These are phyloP conservation scores for Ananas comosus DNA, from an alignment of 176 grass and related monocot species.

Conservation along the genomic window DNA sequence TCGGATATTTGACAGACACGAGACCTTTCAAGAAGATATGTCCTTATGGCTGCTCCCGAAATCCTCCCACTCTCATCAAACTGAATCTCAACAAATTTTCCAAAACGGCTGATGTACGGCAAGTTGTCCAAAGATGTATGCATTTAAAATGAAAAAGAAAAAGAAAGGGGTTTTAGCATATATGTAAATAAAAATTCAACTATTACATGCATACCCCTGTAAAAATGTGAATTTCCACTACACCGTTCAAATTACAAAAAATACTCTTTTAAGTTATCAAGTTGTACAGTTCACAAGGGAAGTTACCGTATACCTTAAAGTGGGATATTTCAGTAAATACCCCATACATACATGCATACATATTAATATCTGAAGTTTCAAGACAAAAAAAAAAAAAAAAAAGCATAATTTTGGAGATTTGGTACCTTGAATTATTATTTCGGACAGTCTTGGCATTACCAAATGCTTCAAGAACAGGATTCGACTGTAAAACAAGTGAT, in stretches of 20 bases:
- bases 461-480: conserved; percentile 93
- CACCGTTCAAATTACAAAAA: not conserved
- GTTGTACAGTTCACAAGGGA: not conserved
- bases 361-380: not conserved
- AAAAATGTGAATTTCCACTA: not conserved
- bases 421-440: conserved; percentile 91
- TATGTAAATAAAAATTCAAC: too few relatives aligned
- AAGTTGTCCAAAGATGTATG: too few relatives aligned
- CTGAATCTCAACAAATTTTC: conserved; percentile 92
- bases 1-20: conserved; percentile 94
- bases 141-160: conserved; percentile 24
- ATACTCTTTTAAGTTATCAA: not conserved
- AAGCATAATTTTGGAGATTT: conserved; percentile 3
- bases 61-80: conserved; percentile 70
- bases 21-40: conserved; percentile 81
- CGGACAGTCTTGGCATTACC: conserved; percentile 90
- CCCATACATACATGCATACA: too few relatives aligned
- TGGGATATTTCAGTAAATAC: too few relatives aligned
- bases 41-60: conserved; percentile 86
- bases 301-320: too few relatives aligned
- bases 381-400: conserved; percentile 10
- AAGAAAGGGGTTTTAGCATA: not conserved
- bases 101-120: conserved; percentile 52
- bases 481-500: conserved; percentile 55
- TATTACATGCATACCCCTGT: not conserved